Percentiles rank a stretch among this genome's conserved stretches.
Conservation (phyloP, 768 basidiomycete species). For the Leccinum boreale region DNA sequence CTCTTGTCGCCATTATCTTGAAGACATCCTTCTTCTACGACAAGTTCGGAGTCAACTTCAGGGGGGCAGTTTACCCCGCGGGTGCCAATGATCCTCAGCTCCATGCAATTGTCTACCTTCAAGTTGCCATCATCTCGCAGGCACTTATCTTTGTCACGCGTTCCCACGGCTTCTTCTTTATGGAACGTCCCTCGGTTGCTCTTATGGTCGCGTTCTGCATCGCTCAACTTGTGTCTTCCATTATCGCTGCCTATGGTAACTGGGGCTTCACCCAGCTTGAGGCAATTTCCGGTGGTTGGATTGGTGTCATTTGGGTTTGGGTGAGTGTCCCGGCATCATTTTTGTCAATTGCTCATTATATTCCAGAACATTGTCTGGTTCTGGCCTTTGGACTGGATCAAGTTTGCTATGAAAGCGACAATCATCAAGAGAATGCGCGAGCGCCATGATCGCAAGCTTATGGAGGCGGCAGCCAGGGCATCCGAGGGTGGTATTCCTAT, state of each 20-base stretch:
- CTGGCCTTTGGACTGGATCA: constrained; percentile 91
- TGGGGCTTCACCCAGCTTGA: constrained; percentile 91
- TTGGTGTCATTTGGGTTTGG: constrained; percentile 97
- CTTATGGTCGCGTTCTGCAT: constrained; percentile 88
- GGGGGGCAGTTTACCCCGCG: constrained; percentile 24
- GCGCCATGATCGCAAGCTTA: constrained; percentile 45
- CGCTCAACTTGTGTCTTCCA: constrained; percentile 91
- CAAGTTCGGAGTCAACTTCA: constrained; percentile 73
- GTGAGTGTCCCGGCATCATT: constrained; percentile 42
- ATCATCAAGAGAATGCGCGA: constrained; percentile 81
- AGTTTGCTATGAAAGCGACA: constrained; percentile 94
- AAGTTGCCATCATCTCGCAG: constrained; percentile 98
- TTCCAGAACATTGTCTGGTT: constrained; percentile 92
- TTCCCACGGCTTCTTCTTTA: constrained; percentile 94
- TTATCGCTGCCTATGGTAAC: constrained; percentile 91
- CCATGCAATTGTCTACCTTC: constrained; percentile 90
- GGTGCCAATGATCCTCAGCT: constrained; percentile 61
- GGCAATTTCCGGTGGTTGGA: constrained; percentile 86
- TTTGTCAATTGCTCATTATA: constrained; percentile 8
- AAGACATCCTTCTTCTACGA: constrained; percentile 87
- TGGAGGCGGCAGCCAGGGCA: constrained; percentile 35
- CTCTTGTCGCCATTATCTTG: constrained; percentile 79
- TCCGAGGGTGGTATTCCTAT: constrained; percentile 57
- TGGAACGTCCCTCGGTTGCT: constrained; percentile 89
- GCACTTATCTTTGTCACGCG: constrained; percentile 96